Evolutionary conservation across 1,284 basidiomycete species (phyloP), one percentile per base, ranked within the genome.

Genomic region (Agroathelia rolfsii): DNA sequence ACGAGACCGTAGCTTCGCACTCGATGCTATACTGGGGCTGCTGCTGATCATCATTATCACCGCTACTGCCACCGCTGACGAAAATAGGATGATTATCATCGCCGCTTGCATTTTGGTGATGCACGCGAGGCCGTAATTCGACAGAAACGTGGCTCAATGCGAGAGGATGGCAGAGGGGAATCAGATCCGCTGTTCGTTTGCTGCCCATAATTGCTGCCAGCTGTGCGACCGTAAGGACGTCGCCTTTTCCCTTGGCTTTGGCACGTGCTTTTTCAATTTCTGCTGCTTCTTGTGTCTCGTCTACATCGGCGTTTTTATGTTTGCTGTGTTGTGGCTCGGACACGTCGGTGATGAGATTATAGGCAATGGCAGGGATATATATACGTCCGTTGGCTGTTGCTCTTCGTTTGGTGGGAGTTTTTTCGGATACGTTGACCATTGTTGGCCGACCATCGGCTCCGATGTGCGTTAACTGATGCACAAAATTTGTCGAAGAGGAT

Each of bases 181-280:
- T 90, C 27, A 90, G 64, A 25, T 77, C 74, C 16, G 81, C 64
- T 1, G 88, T 92, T 37, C 73, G 72, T 53, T 93, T 93, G 39
- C 80, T 75, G 6, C 69, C 87, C 78, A 89, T 88, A 51, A 92
- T 85, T 9, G 76, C 89, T 2, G 88, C 87, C 15, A 90, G 61
- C 46, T 88, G 81, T 11, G 85, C 81, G 12, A 86, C 72, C 8
- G 75, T 73, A 30, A 89, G 57, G n/a, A 76, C 72, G 55, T 90
- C 71, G 31, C 88, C 77, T 55, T 92, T 87, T 21, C 62, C 57
- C 26, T 61, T 60, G 5, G 64, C 62, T 51, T 81, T 79, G 8
- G 50, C 55, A 32, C 58, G 56, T 19, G 59, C 59, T 37, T 56
- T 51, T 30, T 58, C 45, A 19, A 46, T 45, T 32, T 52, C 37